phyloP scores from a whole-genome alignment of 176 grass and related monocot species.

The Typha latifolia region DNA sequence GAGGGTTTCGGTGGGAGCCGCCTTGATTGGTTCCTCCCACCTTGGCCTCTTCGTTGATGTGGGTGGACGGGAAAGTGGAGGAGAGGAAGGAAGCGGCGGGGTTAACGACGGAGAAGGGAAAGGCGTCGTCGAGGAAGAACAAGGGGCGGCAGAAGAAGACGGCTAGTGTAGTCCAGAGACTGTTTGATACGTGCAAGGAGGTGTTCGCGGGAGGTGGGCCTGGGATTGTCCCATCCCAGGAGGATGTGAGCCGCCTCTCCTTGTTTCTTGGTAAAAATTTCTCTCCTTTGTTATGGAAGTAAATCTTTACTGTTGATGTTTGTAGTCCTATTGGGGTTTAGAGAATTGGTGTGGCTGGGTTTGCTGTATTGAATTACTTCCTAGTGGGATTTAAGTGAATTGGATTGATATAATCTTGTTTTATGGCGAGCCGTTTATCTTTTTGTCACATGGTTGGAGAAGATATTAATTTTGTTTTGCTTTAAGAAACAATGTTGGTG shows the following conservation, averaged over 20 bases:
- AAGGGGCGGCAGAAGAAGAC: conserved; percentile 32
- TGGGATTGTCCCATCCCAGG: conserved; percentile 38
- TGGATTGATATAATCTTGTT: not conserved
- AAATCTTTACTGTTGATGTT: not conserved
- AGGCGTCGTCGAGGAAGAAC: conserved; percentile 19
- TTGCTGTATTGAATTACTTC: not conserved
- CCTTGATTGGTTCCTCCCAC: too few species aligned
- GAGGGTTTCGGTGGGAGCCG: not conserved
- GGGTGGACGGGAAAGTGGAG: not conserved
- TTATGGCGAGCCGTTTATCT: too few species aligned
- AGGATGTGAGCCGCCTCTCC: conserved; percentile 43
- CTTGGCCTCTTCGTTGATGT: not conserved
- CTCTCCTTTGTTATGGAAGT: conserved; percentile 6
- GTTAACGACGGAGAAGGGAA: not conserved
- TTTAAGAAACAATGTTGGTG: too few species aligned
- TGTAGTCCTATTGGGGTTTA: not conserved
- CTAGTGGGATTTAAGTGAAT: not conserved
- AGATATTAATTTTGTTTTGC: too few species aligned
- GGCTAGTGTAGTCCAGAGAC: conserved; percentile 32
- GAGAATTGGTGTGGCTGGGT: too few species aligned
- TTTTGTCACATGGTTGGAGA: too few species aligned
- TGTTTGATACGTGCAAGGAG: conserved; percentile 56
- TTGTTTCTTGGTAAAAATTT: conserved; percentile 32
- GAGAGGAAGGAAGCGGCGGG: not conserved
- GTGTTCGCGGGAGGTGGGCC: conserved; percentile 36